Conservation (phyloP, 2,329 filamentous ascomycete species). For the Pseudodiploospora longispora region DNA sequence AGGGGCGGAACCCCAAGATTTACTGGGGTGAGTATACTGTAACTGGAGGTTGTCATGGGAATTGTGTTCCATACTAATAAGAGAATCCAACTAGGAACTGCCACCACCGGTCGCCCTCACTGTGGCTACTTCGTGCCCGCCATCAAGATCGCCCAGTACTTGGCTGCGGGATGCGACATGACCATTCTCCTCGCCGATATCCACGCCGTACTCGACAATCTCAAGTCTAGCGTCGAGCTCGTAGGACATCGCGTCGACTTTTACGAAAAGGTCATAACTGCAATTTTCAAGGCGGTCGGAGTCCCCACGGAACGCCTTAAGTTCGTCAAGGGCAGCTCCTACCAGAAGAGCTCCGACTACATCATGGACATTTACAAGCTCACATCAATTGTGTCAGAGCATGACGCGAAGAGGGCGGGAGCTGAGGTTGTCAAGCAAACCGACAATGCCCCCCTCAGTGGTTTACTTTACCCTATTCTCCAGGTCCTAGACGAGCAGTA, state of each 20-base stretch:
- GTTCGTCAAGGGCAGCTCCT: slow-evolving; percentile 78
- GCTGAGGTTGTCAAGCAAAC: slow-evolving; percentile 93
- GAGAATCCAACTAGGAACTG: slow-evolving; percentile 48
- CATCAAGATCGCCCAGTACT: slow-evolving; percentile 83
- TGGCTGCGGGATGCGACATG: slow-evolving; percentile 76
- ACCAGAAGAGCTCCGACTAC: slow-evolving; percentile 68
- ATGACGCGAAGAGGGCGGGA: slow-evolving; percentile 82
- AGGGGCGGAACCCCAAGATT: slow-evolving; percentile 65
- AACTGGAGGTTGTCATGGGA: neutral
- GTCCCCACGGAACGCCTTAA: slow-evolving; percentile 71
- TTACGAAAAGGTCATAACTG: slow-evolving; percentile 70
- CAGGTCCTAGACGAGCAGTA: slow-evolving; percentile 89
- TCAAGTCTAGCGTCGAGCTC: slow-evolving; percentile 82
- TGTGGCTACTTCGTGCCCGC: slow-evolving; percentile 83
- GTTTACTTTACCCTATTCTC: slow-evolving; percentile 42
- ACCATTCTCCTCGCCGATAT: slow-evolving; percentile 70
- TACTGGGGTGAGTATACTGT: slow-evolving; percentile 61
- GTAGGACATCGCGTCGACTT: slow-evolving; percentile 76
- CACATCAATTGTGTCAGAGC: slow-evolving; percentile 60
- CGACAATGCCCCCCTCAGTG: slow-evolving; percentile 59
- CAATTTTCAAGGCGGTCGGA: slow-evolving; percentile 66
- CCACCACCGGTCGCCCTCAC: slow-evolving; percentile 81
- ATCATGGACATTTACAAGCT: slow-evolving; percentile 84
- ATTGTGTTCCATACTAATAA: too few species aligned
- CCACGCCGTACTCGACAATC: slow-evolving; percentile 71